A percentile compares a stretch with the other conserved stretches of the same genome.
These are phyloP conservation scores for Nicotiana otophora DNA, from an alignment of 257 asterid species.

Conservation along the genomic window DNA sequence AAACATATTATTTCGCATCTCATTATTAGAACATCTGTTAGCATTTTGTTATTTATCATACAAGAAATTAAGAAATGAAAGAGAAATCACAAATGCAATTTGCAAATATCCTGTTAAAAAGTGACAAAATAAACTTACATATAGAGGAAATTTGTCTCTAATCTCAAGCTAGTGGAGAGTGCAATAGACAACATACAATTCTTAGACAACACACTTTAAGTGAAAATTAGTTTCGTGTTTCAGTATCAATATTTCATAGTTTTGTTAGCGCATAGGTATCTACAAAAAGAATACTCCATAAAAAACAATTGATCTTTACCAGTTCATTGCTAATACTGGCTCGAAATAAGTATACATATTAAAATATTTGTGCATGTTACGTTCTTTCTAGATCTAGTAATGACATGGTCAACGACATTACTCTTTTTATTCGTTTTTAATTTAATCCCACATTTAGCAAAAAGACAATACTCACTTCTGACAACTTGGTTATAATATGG, in stretches of 20 bases:
- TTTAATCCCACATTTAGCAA: conserved; percentile 9
- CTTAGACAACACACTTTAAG: neutral
- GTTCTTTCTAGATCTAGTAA: conserved; percentile 7
- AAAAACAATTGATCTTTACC: too few species aligned
- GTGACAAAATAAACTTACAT: neutral
- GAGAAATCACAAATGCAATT: neutral
- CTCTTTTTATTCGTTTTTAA: neutral
- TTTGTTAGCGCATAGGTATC: too few species aligned
- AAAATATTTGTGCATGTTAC: too few species aligned
- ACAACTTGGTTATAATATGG: neutral
- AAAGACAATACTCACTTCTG: conserved; percentile 6
- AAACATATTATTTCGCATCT: neutral
- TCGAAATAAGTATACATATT: too few species aligned
- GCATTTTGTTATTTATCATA: too few species aligned
- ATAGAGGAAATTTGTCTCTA: neutral
- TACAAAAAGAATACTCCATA: too few species aligned
- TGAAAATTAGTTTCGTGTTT: neutral
- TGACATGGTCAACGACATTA: neutral
- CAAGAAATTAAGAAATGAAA: too few species aligned
- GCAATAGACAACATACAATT: neutral
- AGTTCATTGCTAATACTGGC: too few species aligned
- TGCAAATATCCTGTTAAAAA: neutral
- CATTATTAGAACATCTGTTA: neutral
- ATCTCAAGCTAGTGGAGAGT: too few species aligned
- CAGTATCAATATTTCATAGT: too few species aligned